Conservation (phyloP, 2,329 filamentous ascomycete genomes). For the Ascochyta lentis region DNA sequence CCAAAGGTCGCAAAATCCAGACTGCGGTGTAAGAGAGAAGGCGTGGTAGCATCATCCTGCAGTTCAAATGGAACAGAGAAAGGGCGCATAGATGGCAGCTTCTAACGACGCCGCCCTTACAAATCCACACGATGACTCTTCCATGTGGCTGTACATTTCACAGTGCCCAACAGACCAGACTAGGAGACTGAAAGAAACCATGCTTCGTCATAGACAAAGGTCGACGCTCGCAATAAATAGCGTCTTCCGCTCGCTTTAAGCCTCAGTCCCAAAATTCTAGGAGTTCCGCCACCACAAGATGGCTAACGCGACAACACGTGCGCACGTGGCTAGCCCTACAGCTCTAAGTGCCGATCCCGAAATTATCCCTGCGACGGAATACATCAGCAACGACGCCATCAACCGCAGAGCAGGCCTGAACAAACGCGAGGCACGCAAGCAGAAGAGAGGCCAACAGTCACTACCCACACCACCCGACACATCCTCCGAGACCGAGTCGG, state of each 20-base stretch:
- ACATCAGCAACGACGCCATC: slow-evolving; percentile 17
- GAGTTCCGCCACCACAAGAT: slow-evolving; percentile 15
- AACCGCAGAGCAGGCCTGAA: slow-evolving; percentile 18
- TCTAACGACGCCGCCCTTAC: slow-evolving; percentile 35
- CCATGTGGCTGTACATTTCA: slow-evolving; percentile 40
- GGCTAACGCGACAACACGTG: slow-evolving; percentile 43
- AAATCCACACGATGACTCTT: slow-evolving; percentile 45
- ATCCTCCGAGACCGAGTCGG: slow-evolving; percentile 23
- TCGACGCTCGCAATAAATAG: slow-evolving; percentile 4
- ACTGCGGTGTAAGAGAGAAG: too few relatives aligned
- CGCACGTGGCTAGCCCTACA: slow-evolving; percentile 40
- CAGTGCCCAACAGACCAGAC: slow-evolving; percentile 7
- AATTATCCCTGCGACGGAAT: slow-evolving; percentile 21
- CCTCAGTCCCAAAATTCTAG: not conserved
- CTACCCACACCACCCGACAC: slow-evolving; percentile 28
- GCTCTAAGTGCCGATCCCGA: slow-evolving; percentile 25
- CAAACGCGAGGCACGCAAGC: slow-evolving; percentile 25
- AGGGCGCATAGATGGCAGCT: slow-evolving; percentile 27
- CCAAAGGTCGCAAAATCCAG: not conserved
- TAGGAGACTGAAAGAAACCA: not conserved
- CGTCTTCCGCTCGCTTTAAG: not conserved
- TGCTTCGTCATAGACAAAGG: slow-evolving; percentile 11
- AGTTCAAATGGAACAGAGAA: not conserved
- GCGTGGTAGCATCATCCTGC: not conserved
- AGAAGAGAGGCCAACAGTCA: slow-evolving; percentile 29